Evolutionary conservation across 176 grass and related monocot species (phyloP).

Genomic region (Elaeis guineensis): DNA sequence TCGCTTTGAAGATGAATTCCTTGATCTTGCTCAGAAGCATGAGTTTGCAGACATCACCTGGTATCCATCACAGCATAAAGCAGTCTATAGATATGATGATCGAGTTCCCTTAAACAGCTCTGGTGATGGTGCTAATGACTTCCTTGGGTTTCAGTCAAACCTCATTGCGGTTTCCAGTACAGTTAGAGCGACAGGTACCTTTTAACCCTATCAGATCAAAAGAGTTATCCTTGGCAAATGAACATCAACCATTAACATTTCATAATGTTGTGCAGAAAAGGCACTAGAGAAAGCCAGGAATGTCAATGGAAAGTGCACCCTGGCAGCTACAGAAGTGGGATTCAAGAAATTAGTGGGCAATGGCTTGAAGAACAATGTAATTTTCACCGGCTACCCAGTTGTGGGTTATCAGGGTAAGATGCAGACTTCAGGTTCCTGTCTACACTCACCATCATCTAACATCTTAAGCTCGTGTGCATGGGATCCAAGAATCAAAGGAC

Average conservation of each 20-base stretch:
- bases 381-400: slow-evolving; percentile 68
- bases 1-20: slow-evolving; percentile 45
- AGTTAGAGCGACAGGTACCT: slow-evolving; percentile 33
- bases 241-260: background rate
- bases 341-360: slow-evolving; percentile 51
- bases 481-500: slow-evolving; percentile 70
- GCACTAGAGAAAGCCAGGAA: slow-evolving; percentile 36
- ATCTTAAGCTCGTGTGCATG: slow-evolving; percentile 39
- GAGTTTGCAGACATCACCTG: slow-evolving; percentile 83
- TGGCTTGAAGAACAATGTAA: slow-evolving; percentile 36
- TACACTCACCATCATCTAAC: slow-evolving; percentile 20
- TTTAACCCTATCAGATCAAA: background rate
- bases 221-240: too few relatives aligned
- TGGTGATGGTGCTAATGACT: slow-evolving; percentile 61
- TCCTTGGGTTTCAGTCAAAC: slow-evolving; percentile 61
- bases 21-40: slow-evolving; percentile 37
- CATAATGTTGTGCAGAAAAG: slow-evolving; percentile 25
- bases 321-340: slow-evolving; percentile 29
- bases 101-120: slow-evolving; percentile 31
- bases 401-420: slow-evolving; percentile 63
- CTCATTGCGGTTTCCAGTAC: slow-evolving; percentile 10
- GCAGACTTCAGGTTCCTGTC: slow-evolving; percentile 77
- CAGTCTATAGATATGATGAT: slow-evolving; percentile 54
- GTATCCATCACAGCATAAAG: slow-evolving; percentile 68
- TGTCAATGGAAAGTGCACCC: slow-evolving; percentile 36